Evolutionary conservation across 192 early-diverging fungal genomes (phyloP), one percentile per base, ranked within the genome.

Genomic region (Backusella psychrophila): DNA sequence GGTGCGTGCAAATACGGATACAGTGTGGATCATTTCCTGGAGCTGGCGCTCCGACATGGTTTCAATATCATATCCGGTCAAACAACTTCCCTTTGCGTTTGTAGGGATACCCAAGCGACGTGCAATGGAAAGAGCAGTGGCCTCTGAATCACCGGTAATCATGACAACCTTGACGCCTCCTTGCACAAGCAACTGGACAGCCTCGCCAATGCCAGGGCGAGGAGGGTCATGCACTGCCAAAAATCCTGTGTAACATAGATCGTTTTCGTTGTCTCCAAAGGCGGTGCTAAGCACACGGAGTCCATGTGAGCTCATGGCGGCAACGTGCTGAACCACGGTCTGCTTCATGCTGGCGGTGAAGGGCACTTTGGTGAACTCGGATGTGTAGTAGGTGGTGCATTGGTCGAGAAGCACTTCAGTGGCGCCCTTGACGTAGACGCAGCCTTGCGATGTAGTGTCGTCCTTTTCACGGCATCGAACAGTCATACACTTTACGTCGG

Each of bases 141-240:
- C 94, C 73, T 91, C 94, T 29, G 95, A 94, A 82, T 99, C 98
- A 71, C 98, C 98, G 0, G 98, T 99, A 38, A 99, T 96, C 97
- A 99, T 98, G n/a, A 97, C 87, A 1, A 96, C 87, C 76, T 93
- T 91, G 17, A 99, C 95, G 33, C 95, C 95, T 59, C 94, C 93
- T 17, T 86, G 74, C 68, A 91, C 83, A 53, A 97, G 81, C 41
- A 83, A 84, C 17, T 84, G 77, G n/a, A 98, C 93, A 4, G 96
- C 90, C 12, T 87, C 84, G n/a, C 85, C 86, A 17, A 96, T 92
- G 35, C 91, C 91, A 12, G 85, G 89, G 38, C 98, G 82, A 23
- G 96, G 96, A 29, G 98, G 97, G 83, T 99, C 98, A 71, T 93
- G 91, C 90, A 99, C 94, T 12, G 92, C 95, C 49, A 96, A 86